Evolutionary conservation across 306 rosid genomes (phyloP).

Genomic region (Nissolia schottii): DNA sequence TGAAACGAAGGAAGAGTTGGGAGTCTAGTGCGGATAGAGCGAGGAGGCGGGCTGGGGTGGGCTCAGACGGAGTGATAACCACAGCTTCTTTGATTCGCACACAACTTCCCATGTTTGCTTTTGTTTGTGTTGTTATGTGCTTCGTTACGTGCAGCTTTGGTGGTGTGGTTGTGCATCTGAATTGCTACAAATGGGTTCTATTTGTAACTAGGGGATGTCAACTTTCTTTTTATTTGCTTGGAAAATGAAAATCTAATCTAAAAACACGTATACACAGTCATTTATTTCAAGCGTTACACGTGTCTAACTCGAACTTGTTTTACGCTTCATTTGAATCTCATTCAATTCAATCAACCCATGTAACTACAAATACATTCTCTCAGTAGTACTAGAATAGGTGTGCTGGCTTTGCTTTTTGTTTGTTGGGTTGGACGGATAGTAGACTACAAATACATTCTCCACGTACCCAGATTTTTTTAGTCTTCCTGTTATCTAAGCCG

Average conservation of each 20-base stretch:
- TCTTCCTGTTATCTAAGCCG: neutral
- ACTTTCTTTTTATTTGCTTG: too few species aligned
- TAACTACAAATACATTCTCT: constrained; percentile 39
- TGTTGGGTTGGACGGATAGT: constrained; percentile 29
- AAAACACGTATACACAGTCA: too few species aligned
- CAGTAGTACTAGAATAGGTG: constrained; percentile 32
- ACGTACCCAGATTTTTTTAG: neutral
- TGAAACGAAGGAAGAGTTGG: constrained; percentile 88
- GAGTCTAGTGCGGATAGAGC: constrained; percentile 74
- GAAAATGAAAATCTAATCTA: too few species aligned
- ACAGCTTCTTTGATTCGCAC: constrained; percentile 53
- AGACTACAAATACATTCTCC: neutral
- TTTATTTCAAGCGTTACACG: too few species aligned
- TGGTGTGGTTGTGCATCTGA: too few species aligned
- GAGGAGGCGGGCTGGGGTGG: constrained; percentile 53
- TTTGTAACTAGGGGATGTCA: too few species aligned
- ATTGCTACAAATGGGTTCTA: too few species aligned
- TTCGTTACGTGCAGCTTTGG: too few species aligned
- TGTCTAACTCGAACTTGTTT: too few species aligned
- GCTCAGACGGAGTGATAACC: constrained; percentile 57
- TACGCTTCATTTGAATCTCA: too few species aligned
- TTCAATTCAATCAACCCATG: too few species aligned
- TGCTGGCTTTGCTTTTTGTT: constrained; percentile 37
- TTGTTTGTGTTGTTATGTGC: neutral
- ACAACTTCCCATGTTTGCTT: constrained; percentile 54